Evolutionary conservation across 768 basidiomycete species (phyloP), one percentile per base, ranked within the genome.

Genomic region (Russula sp.): DNA sequence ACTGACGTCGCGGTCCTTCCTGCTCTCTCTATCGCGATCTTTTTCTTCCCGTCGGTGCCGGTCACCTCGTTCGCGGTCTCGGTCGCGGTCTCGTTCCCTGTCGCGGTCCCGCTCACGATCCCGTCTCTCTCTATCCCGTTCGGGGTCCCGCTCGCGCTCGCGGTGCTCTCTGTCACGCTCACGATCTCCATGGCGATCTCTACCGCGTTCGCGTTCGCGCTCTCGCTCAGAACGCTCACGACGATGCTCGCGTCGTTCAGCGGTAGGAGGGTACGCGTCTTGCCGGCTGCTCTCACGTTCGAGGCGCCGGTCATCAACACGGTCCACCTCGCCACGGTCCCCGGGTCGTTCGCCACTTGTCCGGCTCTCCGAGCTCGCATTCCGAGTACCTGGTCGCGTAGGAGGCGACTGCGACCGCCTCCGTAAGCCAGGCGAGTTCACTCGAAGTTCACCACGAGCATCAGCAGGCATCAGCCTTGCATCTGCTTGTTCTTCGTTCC

Each of bases 341-440:
- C 78, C 42, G 77, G 70, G 56, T 53, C 85, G 83, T 43, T 84
- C 85, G 20, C 81, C 85, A 68, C 88, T 90, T 4, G 79, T 76
- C 38, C 88, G 84, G 66, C 89, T 90, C 61, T 91, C 89, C 45
- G 76, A 73, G 67, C 89, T 91, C 45, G 80, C 77, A 59, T 86
- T 85, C 53, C 89, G 77, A 11, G 88, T 87, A 10, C 85, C 86
- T 7, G 85, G 84, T 20, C 81, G 80, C 63, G 81, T 86, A 0
- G 77, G 68, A 16, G 89, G 89, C 4, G 89, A 88, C 5, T 79
- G 75, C 4, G 87, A 84, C 46, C 88, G 84, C 34, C 77, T 78
- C 39, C 82, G 82, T 49, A 85, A 70, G 20, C 73, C 61, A 22
- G 78, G 84, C 5, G 87, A 83, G 25, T 81, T 79, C 14, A 77